Evolutionary conservation across 179 eudicot genomes (phyloP).

Genomic region (Heliamphora pulchella): DNA sequence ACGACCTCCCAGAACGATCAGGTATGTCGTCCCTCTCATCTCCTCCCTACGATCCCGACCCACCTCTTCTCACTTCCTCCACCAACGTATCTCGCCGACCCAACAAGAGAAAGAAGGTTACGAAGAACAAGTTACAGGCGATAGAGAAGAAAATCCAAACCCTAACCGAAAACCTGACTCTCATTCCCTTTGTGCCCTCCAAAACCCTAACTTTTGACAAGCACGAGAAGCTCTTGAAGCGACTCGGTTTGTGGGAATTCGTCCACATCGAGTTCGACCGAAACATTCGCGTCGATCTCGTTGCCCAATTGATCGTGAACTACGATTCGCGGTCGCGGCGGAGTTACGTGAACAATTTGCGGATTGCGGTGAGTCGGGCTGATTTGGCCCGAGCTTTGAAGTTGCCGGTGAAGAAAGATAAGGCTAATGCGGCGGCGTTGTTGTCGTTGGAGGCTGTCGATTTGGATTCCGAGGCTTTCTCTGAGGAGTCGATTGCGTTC

Average conservation of each 20-base stretch:
- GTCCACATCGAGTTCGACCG: constrained; percentile 51
- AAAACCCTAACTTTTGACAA: constrained; percentile 38
- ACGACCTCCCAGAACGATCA: not conserved
- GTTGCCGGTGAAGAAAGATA: constrained; percentile 43
- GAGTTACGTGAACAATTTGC: constrained; percentile 38
- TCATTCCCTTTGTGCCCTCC: constrained; percentile 54
- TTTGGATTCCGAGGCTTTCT: constrained; percentile 29
- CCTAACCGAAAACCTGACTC: constrained; percentile 35
- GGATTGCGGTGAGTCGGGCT: constrained; percentile 43
- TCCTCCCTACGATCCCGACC: constrained; percentile 7
- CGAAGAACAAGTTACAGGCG: constrained; percentile 19
- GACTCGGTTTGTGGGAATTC: constrained; percentile 75
- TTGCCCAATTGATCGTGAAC: constrained; percentile 46
- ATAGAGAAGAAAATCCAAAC: constrained; percentile 38
- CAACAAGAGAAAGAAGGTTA: constrained; percentile 41
- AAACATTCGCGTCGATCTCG: constrained; percentile 42
- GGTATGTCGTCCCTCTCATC: constrained; percentile 30
- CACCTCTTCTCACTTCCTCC: constrained; percentile 14
- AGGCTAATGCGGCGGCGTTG: constrained; percentile 13
- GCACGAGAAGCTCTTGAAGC: constrained; percentile 45
- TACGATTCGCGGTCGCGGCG: constrained; percentile 28
- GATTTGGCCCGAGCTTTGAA: constrained; percentile 62
- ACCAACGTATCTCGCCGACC: constrained; percentile 21
- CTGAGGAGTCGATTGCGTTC: constrained; percentile 45
- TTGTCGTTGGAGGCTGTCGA: constrained; percentile 19